phyloP scores from a whole-genome alignment of 176 grass and related monocot genomes.

The Raddia distichophylla region DNA sequence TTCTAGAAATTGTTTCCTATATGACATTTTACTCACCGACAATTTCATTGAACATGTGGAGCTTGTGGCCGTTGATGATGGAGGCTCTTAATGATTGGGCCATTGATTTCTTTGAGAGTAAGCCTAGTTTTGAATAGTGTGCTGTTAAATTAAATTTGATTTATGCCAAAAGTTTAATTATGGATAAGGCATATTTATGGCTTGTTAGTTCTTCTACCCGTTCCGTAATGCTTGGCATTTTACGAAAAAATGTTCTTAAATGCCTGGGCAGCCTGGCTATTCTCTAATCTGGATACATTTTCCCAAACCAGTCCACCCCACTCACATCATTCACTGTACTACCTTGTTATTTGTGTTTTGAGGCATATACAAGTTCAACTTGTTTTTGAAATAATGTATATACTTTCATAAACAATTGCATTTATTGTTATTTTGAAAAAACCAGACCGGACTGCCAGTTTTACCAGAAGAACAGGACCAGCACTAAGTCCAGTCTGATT shows the following conservation, averaged over 20 bases:
- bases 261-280: background rate
- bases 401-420: background rate
- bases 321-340: background rate
- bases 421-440: too few relatives aligned
- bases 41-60: constrained; percentile 96
- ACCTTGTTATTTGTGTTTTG: background rate
- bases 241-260: background rate
- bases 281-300: background rate
- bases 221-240: background rate
- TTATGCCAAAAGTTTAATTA: background rate
- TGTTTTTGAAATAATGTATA: background rate
- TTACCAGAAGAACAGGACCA: background rate
- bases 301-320: too few relatives aligned
- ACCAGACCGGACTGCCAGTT: too few relatives aligned
- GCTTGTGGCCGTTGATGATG: constrained; percentile 91
- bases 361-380: background rate
- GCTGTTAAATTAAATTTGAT: constrained; percentile 6
- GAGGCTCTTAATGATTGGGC: constrained; percentile 94
- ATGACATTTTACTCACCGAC: constrained; percentile 89
- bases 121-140: constrained; percentile 42
- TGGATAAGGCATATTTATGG: background rate
- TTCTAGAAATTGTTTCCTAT: constrained; percentile 94
- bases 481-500: too few relatives aligned
- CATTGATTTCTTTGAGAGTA: constrained; percentile 98
- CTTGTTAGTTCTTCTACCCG: background rate